Evolutionary conservation across 176 grass and related monocot genomes (phyloP).

Genomic region (Aegilops bicornis): DNA sequence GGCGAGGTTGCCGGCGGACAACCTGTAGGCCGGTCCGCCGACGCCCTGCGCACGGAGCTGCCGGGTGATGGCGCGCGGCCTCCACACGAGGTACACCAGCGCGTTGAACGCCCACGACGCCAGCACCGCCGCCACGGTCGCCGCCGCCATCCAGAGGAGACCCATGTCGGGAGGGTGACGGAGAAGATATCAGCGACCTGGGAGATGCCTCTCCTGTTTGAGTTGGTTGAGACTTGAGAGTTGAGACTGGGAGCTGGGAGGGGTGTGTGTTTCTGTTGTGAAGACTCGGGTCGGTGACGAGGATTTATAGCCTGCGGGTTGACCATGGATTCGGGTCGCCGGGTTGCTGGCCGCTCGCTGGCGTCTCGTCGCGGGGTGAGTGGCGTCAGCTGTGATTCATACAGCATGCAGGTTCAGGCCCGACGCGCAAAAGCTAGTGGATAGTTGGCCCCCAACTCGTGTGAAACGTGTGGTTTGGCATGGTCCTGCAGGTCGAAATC

Average conservation of each 20-base stretch:
- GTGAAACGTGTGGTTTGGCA: neutral
- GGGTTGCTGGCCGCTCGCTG: no score
- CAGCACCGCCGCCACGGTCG: neutral
- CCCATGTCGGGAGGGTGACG: no score
- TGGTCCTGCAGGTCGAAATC: neutral
- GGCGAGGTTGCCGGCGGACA: slow-evolving; percentile 35
- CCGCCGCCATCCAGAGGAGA: neutral
- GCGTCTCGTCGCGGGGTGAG: neutral
- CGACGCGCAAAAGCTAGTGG: neutral
- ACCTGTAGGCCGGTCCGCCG: slow-evolving; percentile 29
- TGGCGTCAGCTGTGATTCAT: neutral
- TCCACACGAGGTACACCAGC: slow-evolving; percentile 37
- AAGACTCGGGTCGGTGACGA: neutral
- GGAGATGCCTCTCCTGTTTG: no score
- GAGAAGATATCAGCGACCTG: no score
- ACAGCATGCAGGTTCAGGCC: neutral
- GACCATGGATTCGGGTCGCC: neutral
- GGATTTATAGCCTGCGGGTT: neutral
- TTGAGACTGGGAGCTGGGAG: neutral
- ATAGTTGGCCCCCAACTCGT: neutral
- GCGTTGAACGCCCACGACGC: slow-evolving; percentile 31
- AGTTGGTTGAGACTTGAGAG: neutral
- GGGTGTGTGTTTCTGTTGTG: neutral
- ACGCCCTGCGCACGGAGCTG: slow-evolving; percentile 46
- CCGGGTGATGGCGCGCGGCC: slow-evolving; percentile 17